Evolutionary conservation across 495 filamentous ascomycete genomes (phyloP).

Genomic region (Podospora appendiculata): DNA sequence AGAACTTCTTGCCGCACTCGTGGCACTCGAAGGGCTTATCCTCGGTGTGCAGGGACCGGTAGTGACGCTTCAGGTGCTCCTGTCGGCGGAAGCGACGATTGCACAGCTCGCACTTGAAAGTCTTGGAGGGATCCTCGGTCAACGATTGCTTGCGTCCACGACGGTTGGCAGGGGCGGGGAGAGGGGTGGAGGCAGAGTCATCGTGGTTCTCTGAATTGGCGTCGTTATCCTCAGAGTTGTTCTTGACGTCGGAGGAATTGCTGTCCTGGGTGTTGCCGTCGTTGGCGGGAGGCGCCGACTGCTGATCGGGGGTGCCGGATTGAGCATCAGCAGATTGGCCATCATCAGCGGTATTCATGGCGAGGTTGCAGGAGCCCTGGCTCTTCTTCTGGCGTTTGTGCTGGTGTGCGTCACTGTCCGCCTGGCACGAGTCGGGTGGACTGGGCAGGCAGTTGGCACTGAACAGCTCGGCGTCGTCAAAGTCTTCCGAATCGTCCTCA

Average conservation of each 20-base stretch:
- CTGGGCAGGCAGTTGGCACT: slow-evolving; percentile 42
- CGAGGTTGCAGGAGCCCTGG: slow-evolving; percentile 34
- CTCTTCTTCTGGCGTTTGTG: slow-evolving; percentile 62
- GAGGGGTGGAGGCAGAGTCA: slow-evolving; percentile 26
- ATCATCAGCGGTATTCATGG: slow-evolving; percentile 31
- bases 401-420: slow-evolving; percentile 38
- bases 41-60: slow-evolving; percentile 93
- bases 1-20: slow-evolving; percentile 99
- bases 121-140: slow-evolving; percentile 97
- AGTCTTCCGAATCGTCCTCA: slow-evolving; percentile 69
- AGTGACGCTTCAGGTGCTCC: slow-evolving; percentile 98
- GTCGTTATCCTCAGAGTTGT: slow-evolving; percentile 18
- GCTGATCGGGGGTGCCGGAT: slow-evolving; percentile 30
- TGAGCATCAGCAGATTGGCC: slow-evolving; percentile 25
- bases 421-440: slow-evolving; percentile 36
- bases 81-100: slow-evolving; percentile 95
- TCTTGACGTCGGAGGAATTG: slow-evolving; percentile 14
- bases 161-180: slow-evolving; percentile 68
- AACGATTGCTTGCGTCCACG: slow-evolving; percentile 97
- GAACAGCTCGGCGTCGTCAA: slow-evolving; percentile 53
- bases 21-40: slow-evolving; percentile 97
- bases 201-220: slow-evolving; percentile 3
- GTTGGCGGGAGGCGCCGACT: slow-evolving; percentile 7
- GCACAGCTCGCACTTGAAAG: slow-evolving; percentile 93
- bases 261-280: slow-evolving; percentile 15